Evolutionary conservation across 208 protist genomes (phyloP).

Genomic region (Wallacemonas sp.): DNA sequence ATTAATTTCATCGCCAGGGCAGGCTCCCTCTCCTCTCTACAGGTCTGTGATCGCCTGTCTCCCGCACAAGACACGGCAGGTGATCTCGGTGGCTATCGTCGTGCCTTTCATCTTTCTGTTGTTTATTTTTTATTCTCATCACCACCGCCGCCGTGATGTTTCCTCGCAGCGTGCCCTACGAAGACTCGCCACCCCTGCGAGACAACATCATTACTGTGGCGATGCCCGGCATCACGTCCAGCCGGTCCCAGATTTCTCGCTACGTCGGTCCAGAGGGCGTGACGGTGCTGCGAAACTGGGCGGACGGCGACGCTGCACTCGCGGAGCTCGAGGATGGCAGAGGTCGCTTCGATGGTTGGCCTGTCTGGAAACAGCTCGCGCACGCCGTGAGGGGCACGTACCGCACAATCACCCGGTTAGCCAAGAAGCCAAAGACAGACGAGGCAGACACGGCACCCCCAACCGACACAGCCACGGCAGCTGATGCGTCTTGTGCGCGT

Average conservation of each 20-base stretch:
- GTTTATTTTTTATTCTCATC: neutral
- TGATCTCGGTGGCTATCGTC: no score
- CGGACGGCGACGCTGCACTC: conserved; percentile 18
- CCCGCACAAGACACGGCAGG: no score
- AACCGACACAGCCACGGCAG: neutral
- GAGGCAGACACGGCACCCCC: neutral
- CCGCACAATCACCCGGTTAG: neutral
- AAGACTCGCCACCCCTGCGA: conserved; percentile 47
- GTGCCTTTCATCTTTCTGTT: neutral
- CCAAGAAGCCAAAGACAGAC: neutral
- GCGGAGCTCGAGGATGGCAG: neutral
- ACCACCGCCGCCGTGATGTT: no score
- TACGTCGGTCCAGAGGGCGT: conserved; percentile 66
- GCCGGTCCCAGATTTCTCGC: conserved; percentile 56
- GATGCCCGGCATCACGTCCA: conserved; percentile 69
- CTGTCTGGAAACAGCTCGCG: neutral
- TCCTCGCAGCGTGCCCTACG: conserved; percentile 50
- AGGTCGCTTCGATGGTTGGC: conserved; percentile 1
- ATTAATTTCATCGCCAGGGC: neutral
- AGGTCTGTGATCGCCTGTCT: no score
- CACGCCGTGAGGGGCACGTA: neutral
- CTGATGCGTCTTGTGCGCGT: neutral
- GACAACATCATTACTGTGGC: conserved; percentile 83
- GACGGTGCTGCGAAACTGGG: conserved; percentile 62
- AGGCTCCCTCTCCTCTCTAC: no score